Evolutionary conservation across 2,329 filamentous ascomycete genomes (phyloP).

Genomic region (Botrytis cinerea): DNA sequence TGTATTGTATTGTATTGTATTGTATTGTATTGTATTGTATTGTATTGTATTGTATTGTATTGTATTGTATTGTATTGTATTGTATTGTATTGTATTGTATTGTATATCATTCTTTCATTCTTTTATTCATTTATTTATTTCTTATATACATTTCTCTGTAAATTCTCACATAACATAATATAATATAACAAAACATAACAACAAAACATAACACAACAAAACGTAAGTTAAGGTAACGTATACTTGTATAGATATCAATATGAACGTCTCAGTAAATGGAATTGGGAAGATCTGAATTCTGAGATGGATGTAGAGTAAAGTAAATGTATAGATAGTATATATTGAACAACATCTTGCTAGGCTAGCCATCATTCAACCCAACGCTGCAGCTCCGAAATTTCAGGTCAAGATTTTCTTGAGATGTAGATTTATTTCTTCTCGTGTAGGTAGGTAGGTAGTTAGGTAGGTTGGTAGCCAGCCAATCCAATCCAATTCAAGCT

Average conservation of each 20-base stretch:
- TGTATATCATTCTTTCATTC: no score
- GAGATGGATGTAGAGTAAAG: neutral
- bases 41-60: no score
- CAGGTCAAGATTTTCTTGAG: neutral
- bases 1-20: no score
- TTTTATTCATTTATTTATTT: no score
- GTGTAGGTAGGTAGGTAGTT: neutral
- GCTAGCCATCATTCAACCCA: neutral
- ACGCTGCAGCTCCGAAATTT: neutral
- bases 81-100: no score
- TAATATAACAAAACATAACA: no score
- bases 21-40: no score
- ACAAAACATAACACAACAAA: no score
- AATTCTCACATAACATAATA: neutral
- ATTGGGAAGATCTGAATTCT: neutral
- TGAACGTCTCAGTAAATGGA: no score
- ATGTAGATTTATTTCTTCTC: neutral
- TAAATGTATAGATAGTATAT: neutral
- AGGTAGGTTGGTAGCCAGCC: neutral
- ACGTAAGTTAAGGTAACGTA: neutral
- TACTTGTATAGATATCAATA: neutral
- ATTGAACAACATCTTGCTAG: neutral
- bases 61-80: no score
- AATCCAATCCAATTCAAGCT: neutral
- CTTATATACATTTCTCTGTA: neutral